Evolutionary conservation across 140 eudicot genomes (phyloP), one percentile per base, ranked within the genome.

Genomic region (Artemisia princeps): DNA sequence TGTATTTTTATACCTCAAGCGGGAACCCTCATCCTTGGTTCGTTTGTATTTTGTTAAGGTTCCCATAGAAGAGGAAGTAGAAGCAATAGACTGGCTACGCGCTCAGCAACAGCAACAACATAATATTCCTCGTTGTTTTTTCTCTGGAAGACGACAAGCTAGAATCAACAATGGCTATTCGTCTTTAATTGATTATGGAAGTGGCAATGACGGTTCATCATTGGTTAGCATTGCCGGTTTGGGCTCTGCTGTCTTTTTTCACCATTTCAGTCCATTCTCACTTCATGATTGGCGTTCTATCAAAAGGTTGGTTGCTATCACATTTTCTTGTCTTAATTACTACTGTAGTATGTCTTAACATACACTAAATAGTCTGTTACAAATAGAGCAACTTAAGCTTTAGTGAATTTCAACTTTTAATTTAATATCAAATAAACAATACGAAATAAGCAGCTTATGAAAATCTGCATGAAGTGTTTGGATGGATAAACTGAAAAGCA

Each of bases 211-310:
- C 16, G 37, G 40, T 48, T 59, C 69, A 2, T 78, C 81, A 55
- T 61, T 82, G 15, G 76, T 88, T 63, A 88, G 88, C 69, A 77
- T 81, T 15, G 95, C 99, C 23, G 99, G 99, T 17, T 64, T 94
- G 46, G 99, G 99, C 12, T 81, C 95, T 23, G 94, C 99, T 23
- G 99, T 94, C 55, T 82, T 76, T 81, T 94, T 94, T 62, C 84
- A 82, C 74, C 86, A 86, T 62, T 61, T 79, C 58, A 65, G 17
- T n/a, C 94, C 96, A 0, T 94, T 94, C 73, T 88, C 99, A 7
- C 71, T 80, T 53, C 78, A 82, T 44, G 82, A 94, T 78, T 94
- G 99, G 99, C 83, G 81, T 26, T 80, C 90, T 57, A 94, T 94
- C 62, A 88, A 79, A 68, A 88, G 98, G 98, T 92, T 11, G 20